Evolutionary conservation across 2,329 filamentous ascomycete species (phyloP).

Genomic region (Colletotrichum lentis): DNA sequence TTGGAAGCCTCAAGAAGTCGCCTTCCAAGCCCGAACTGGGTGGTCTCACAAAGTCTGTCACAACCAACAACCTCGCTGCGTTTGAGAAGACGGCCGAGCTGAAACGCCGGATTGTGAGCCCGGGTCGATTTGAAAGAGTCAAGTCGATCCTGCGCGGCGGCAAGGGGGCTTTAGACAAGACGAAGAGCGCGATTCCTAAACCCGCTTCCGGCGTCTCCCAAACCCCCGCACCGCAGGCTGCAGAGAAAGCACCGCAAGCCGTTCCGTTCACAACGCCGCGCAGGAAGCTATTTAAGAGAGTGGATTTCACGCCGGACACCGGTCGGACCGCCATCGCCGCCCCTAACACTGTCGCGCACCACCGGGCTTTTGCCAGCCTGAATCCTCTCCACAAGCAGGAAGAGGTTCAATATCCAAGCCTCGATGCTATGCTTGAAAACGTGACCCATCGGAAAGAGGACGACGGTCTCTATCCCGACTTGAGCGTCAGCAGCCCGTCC

Average conservation of each 20-base stretch:
- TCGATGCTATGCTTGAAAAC: slow-evolving; percentile 44
- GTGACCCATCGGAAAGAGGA: slow-evolving; percentile 42
- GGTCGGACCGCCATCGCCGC: slow-evolving; percentile 55
- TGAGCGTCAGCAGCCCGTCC: slow-evolving; percentile 44
- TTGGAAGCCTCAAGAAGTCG: slow-evolving; percentile 55
- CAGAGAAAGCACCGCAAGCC: slow-evolving; percentile 62
- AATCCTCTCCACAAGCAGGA: slow-evolving; percentile 44
- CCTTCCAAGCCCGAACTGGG: slow-evolving; percentile 58
- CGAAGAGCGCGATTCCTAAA: slow-evolving; percentile 59
- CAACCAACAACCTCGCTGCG: slow-evolving; percentile 54
- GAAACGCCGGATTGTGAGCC: slow-evolving; percentile 55
- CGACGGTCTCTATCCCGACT: slow-evolving; percentile 62
- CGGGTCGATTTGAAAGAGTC: slow-evolving; percentile 62
- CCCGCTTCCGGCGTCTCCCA: slow-evolving; percentile 52
- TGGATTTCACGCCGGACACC: slow-evolving; percentile 80
- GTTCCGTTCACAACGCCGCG: slow-evolving; percentile 71
- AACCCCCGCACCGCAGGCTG: slow-evolving; percentile 55
- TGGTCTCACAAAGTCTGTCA: slow-evolving; percentile 56
- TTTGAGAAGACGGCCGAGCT: slow-evolving; percentile 47
- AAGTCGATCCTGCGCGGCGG: slow-evolving; percentile 64
- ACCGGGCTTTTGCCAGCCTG: slow-evolving; percentile 62
- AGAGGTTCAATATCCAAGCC: slow-evolving; percentile 47
- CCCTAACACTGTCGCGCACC: slow-evolving; percentile 48
- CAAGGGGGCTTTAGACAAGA: slow-evolving; percentile 50
- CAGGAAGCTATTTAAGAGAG: slow-evolving; percentile 73